Base-by-base conservation (phyloP, 768 basidiomycete species). In the Lepiota venenata region DNA sequence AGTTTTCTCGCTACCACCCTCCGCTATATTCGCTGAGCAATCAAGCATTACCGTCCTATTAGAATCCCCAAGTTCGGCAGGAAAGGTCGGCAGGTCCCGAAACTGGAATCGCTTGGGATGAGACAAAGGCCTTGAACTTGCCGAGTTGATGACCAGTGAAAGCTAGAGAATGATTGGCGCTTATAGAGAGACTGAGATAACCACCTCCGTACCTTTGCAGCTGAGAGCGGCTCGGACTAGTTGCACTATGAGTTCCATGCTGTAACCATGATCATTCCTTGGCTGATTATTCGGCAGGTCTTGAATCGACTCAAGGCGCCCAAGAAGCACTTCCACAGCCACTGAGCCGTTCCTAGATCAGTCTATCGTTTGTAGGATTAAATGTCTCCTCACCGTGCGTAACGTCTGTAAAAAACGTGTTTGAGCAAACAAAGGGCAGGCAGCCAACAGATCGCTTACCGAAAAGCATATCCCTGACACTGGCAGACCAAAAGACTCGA, bases 401-500 rank as follows among this genome's bases (percentile, higher is more conserved):
- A 6, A 77, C 69, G 61, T 77, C 76, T 74, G 50, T 8, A 43
- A 20, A 11, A 42, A 10, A 43, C 14, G 10, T 32, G 10, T 3
- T 32, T 32, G 32, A 43, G 1, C 21, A 54, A 45, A 20, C 25
- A n/a, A 50, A 2, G 32, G 9, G 32, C 32, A 9, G 8, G 1
- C 9, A 8, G 32, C 32, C 10, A 32, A 25, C 2, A 9, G 10
- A 32, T 11, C 32, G 9, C 32, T 9, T 56, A 86, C 87, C 84
- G 59, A 86, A 90, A 18, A 93, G 62, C 52, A 78, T 67, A 64
- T 91, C 89, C 53, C 86, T 74, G 39, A 87, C 67, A 22, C 68
- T 66, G 36, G 74, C 70, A 42, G 82, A 81, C 87, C 88, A 91
- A 62, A 89, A 90, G 2, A 88, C 83, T 20, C 84, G 77, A 56